Base-by-base conservation (phyloP, 345 rosid species). In the Gossypium rotundifolium region DNA sequence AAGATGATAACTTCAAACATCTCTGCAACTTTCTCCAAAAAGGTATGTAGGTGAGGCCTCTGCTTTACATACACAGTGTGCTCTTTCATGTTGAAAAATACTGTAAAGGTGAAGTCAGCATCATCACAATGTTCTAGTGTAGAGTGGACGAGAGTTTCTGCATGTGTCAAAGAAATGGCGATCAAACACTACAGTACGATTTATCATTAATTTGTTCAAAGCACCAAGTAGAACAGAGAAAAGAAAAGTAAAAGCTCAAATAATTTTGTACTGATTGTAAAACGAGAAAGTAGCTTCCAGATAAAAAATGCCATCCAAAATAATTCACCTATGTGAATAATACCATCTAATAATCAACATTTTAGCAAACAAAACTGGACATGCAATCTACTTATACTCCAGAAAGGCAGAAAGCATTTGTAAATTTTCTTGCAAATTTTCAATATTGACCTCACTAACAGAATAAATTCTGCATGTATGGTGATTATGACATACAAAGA, bases 111-210 rank as follows among this genome's bases (percentile, higher is more conserved):
- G 85, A 93, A 93, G 85, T 93, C 94, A 25, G 94, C 93, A 85
- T 75, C 88, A 62, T 77, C 86, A 78, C 93, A 88, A 33, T 84
- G 82, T 78, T 93, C 96, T 84, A 91, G 76, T 51, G 96, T 85
- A 60, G 98, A 93, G 81, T 93, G 98, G 71, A 93, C 93, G 12
- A 93, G 88, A 74, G 98, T 93, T 85, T 93, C 97, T 93, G 92
- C 88, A 83, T 53, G 67, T 52, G 54, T 44, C 20, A 70, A 70
- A 64, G 72, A 33, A 46, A 75, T 18, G 20, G 61, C 57, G 16
- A 74, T 54, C 51, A 70, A 68, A 77, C 48, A 72, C 16, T 60
- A 42, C 11, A 42, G 13, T 42, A 58, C 7, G 59, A 44, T 45
- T 22, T 9, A 44, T 44, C 14, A 57, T 42, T 40, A 54, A n/a